Evolutionary conservation across 148 eudicot genomes (phyloP), one percentile per base, ranked within the genome.

Genomic region (Beta vulgaris): DNA sequence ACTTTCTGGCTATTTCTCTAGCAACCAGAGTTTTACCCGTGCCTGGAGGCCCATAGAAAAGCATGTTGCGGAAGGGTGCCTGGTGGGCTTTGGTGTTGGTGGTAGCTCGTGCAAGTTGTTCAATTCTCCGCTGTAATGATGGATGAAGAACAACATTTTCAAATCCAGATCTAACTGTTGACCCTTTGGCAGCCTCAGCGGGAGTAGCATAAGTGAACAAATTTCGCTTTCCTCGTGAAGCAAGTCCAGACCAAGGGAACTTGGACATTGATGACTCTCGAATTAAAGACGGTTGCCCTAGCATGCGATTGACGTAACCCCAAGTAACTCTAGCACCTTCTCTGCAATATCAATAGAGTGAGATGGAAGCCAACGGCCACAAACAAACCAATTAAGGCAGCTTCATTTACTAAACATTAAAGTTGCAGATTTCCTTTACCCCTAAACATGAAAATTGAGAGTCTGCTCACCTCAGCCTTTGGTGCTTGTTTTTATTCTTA

Each of bases 21-120:
- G 99, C 98, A 63, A 94, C 98, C 85, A 94, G 77, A 53, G 98
- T 94, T 90, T 94, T 94, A 12, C 98, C 98, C 42, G 98, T 94
- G 72, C 98, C 98, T 73, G 98, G 98, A 78, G 96, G 98, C 54
- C 97, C 96, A 85, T 94, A 94, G 78, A 94, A 94, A n/a, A 94
- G 86, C 98, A 94, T 92, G 83, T 94, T 90, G 59, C 97, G 93
- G 63, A 94, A 94, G 32, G 98, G 98, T 54, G 97, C 98, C 77
- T 92, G 92, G 51, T 94, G 96, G 72, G 86, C 76, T 84, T 94
- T 94, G 36, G 98, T 94, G 64, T 94, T 94, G 70, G 96, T 80
- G n/a, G 97, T 94, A 78, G 97, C 96, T 82, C 91, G 86, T 74
- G 98, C 96, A 78, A 92, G 93, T 40, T 92, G 91, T 77, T 92